Evolutionary conservation across 768 basidiomycete species (phyloP), one percentile per base, ranked within the genome.

Genomic region (Phanerodontia chrysosporium): DNA sequence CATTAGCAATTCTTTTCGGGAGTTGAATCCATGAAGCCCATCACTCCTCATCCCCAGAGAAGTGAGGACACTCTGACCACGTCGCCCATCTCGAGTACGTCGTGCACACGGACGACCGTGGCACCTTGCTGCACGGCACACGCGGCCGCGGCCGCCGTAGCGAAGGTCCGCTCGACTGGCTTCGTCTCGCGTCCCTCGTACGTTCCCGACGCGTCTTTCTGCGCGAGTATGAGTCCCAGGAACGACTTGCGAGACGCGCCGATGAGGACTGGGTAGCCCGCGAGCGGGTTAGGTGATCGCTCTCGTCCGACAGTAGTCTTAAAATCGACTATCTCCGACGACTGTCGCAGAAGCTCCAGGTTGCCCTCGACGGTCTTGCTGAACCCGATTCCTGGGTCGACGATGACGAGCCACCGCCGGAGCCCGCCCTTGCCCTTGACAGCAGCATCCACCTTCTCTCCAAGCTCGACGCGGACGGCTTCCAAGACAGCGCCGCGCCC

Each of bases 311-410:
- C 58, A 28, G 48, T 61, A 63, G 48, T 64, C n/a, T 60, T 62
- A 53, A 51, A 14, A 44, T 82, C 76, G 1, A 75, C 77, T 0
- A 80, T 82, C 44, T 91, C 69, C 51, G 61, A 69, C 21, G 68
- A 78, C 35, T 79, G 64, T 10, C 86, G 78, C 51, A 98, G 70
- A 12, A 96, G 66, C 61, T 80, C 77, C 32, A 93, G 63, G 71
- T 96, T 95, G 4, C 81, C 92, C 28, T 85, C 79, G 2, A 86
- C 69, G 0, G 84, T 82, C 73, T 98, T 98, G 72, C 95, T 96
- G 71, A 98, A 99, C 32, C 97, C 96, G 54, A 98, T 75, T 0
- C 96, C 96, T 2, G 96, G 92, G 74, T 98, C 97, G 25, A 88
- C 80, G 54, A 98, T 80, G 61, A 98, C 83, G 59, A 91, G 80